Evolutionary conservation across 2,329 filamentous ascomycete species (phyloP).

Genomic region (Colletotrichum tropicicola): DNA sequence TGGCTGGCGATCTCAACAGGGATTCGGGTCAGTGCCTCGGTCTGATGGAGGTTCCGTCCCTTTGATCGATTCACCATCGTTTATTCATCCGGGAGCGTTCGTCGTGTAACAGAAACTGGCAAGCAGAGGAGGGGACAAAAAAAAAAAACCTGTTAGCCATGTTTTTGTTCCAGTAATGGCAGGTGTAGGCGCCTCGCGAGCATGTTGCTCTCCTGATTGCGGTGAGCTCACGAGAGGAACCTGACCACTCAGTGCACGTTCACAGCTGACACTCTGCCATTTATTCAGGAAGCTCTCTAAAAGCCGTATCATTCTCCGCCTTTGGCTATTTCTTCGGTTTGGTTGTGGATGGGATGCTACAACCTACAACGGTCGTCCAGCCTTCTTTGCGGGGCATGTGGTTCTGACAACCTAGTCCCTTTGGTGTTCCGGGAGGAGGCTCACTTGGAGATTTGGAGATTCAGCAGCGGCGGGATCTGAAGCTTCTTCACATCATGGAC

Average conservation of each 20-base stretch:
- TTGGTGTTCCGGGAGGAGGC: constrained; percentile 21
- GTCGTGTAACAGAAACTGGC: not conserved
- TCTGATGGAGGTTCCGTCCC: constrained; percentile 23
- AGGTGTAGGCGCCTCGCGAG: constrained; percentile 13
- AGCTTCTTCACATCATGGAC: constrained; percentile 22
- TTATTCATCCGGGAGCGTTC: constrained; percentile 11
- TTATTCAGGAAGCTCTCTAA: not conserved
- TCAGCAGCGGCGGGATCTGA: constrained; percentile 25
- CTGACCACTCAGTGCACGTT: not conserved
- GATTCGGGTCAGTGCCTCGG: constrained; percentile 23
- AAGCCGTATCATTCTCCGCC: constrained; percentile 15
- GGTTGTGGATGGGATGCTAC: constrained; percentile 24
- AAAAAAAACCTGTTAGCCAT: not conserved
- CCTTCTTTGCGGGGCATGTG: constrained; percentile 31
- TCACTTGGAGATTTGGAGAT: constrained; percentile 26
- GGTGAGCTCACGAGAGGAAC: not conserved
- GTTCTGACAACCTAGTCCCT: constrained; percentile 21
- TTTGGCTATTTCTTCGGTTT: not conserved
- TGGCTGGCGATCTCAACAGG: constrained; percentile 32
- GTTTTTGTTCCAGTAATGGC: constrained; percentile 14
- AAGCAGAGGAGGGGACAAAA: not conserved
- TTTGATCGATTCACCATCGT: constrained; percentile 26
- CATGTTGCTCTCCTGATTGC: not conserved
- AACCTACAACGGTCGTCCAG: constrained; percentile 25
- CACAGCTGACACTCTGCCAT: not conserved